Percentiles rank a stretch among this genome's conserved stretches.
phyloP scores from a whole-genome alignment of 2,329 filamentous ascomycete genomes.

The Neophaeococcomyces mojaviensis region DNA sequence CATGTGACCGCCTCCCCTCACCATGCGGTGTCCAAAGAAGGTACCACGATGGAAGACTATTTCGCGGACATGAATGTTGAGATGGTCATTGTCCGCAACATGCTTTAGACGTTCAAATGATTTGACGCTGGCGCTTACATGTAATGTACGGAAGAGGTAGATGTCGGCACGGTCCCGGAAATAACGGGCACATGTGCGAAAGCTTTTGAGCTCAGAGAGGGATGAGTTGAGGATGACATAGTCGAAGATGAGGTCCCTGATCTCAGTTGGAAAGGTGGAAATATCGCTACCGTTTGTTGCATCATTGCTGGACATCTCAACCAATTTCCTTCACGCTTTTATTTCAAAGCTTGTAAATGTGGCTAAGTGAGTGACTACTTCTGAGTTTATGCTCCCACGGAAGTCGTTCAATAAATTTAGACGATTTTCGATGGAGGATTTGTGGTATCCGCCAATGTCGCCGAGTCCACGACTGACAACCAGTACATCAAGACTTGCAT shows the following conservation, averaged over 20 bases:
- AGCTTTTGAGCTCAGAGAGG: slow-evolving; percentile 1
- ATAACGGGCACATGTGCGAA: slow-evolving; percentile 5
- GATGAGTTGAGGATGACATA: slow-evolving; percentile 3
- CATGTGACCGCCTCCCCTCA: neutral
- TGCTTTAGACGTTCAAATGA: slow-evolving; percentile 1
- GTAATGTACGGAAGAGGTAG: slow-evolving; percentile 4
- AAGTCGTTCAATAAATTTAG: too few relatives aligned
- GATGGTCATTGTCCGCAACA: slow-evolving; percentile 1
- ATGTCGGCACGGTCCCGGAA: slow-evolving; percentile 7
- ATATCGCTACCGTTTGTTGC: neutral
- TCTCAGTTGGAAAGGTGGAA: slow-evolving; percentile 1
- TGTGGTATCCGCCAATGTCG: too few relatives aligned
- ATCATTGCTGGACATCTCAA: too few relatives aligned
- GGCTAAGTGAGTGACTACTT: too few relatives aligned
- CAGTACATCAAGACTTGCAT: too few relatives aligned
- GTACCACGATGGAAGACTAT: slow-evolving; percentile 6
- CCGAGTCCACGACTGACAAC: too few relatives aligned
- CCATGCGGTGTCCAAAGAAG: slow-evolving; percentile 6
- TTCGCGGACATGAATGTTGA: slow-evolving; percentile 1
- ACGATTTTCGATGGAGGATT: too few relatives aligned
- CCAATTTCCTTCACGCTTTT: too few relatives aligned
- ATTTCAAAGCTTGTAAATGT: too few relatives aligned
- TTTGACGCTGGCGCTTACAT: slow-evolving; percentile 5
- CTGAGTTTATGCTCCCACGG: too few relatives aligned
- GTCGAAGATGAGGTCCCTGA: slow-evolving; percentile 4